These are phyloP conservation scores for Hanseniaspora jakobsenii DNA, from an alignment of 805 yeast species.

Conservation along the genomic window DNA sequence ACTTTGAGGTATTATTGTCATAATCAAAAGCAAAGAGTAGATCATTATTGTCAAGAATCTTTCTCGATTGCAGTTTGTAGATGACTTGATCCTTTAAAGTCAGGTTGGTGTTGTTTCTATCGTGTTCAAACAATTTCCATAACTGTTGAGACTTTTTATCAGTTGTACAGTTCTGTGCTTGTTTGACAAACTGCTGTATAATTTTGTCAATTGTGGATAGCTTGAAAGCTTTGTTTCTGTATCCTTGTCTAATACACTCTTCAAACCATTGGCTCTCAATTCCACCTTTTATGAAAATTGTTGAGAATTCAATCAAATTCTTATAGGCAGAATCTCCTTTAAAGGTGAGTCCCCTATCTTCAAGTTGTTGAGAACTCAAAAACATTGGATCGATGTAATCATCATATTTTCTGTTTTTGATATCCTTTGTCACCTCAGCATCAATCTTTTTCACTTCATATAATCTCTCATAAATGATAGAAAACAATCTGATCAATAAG, in stretches of 20 bases:
- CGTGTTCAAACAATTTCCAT: slow-evolving; percentile 68
- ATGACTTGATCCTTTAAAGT: slow-evolving; percentile 79
- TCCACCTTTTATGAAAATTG: slow-evolving; percentile 72
- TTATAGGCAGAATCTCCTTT: slow-evolving; percentile 57
- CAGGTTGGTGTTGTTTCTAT: slow-evolving; percentile 50
- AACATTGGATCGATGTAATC: slow-evolving; percentile 81
- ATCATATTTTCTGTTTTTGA: slow-evolving; percentile 48
- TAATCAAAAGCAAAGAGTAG: slow-evolving; percentile 82
- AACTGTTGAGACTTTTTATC: slow-evolving; percentile 74
- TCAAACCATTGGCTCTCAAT: slow-evolving; percentile 91
- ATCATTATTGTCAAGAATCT: slow-evolving; percentile 72
- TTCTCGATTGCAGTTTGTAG: slow-evolving; percentile 77
- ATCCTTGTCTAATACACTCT: slow-evolving; percentile 89
- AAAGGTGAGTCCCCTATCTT: slow-evolving; percentile 67
- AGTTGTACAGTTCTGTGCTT: slow-evolving; percentile 69
- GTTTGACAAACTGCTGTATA: slow-evolving; percentile 69
- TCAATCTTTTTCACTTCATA: slow-evolving; percentile 64
- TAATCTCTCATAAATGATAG: slow-evolving; percentile 69
- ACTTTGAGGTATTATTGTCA: slow-evolving; percentile 40
- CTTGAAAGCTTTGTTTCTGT: slow-evolving; percentile 84
- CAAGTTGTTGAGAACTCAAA: slow-evolving; percentile 64
- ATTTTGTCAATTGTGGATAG: slow-evolving; percentile 89
- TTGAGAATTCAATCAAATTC: slow-evolving; percentile 67
- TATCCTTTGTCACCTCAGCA: slow-evolving; percentile 58
- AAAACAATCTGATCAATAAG: slow-evolving; percentile 75